These are phyloP conservation scores for Globisporangium camurandrum DNA, from an alignment of 352 stramenopile species.

Conservation along the genomic window DNA sequence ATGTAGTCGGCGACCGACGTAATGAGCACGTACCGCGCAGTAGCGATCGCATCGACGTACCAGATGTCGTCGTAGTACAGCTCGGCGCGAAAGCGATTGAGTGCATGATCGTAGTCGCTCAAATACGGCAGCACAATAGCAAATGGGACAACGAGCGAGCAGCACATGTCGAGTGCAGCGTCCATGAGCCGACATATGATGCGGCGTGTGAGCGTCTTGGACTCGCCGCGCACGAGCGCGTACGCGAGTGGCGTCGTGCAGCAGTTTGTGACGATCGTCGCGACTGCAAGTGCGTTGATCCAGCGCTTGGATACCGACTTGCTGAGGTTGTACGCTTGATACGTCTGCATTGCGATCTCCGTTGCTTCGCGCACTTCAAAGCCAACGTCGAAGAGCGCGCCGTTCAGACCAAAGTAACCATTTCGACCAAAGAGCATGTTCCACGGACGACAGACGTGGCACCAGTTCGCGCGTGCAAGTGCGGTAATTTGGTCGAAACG, in stretches of 20 bases:
- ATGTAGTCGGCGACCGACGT: slow-evolving; percentile 42
- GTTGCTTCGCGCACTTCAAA: slow-evolving; percentile 10
- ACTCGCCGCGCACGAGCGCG: neutral
- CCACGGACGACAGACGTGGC: neutral
- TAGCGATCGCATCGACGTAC: slow-evolving; percentile 4
- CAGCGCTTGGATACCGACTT: slow-evolving; percentile 9
- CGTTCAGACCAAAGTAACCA: slow-evolving; percentile 12
- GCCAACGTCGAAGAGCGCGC: slow-evolving; percentile 8
- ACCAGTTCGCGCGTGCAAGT: neutral
- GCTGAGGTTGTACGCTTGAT: slow-evolving; percentile 17
- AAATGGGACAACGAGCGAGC: slow-evolving; percentile 14
- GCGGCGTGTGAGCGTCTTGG: neutral
- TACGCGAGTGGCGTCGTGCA: slow-evolving; percentile 7
- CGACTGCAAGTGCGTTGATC: slow-evolving; percentile 17
- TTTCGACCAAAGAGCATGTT: slow-evolving; percentile 12
- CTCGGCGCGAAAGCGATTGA: neutral
- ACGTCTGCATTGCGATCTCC: slow-evolving; percentile 18
- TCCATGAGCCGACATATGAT: slow-evolving; percentile 12
- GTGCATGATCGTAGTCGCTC: neutral
- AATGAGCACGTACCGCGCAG: slow-evolving; percentile 12
- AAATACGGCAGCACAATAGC: slow-evolving; percentile 11
- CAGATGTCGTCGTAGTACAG: slow-evolving; percentile 4
- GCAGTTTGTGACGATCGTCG: slow-evolving; percentile 14
- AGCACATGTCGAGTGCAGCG: slow-evolving; percentile 12
- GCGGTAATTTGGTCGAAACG: neutral